Conservation (phyloP, 2,329 filamentous ascomycete genomes). For the Tolypocladium inflatum region DNA sequence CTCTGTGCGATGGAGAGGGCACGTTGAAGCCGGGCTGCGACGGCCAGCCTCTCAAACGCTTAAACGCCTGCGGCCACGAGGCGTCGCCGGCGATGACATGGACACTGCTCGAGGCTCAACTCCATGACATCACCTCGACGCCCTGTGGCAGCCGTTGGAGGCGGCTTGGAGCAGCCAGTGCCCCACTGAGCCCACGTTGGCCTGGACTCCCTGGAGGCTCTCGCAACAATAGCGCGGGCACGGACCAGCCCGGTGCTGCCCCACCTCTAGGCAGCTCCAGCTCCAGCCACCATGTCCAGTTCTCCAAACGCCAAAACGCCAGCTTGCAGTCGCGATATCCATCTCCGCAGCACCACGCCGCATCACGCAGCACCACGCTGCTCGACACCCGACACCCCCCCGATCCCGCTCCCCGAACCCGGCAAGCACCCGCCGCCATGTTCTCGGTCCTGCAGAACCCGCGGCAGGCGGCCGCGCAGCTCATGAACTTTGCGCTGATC, state of each 20-base stretch:
- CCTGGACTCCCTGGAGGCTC: not conserved
- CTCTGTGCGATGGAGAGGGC: not conserved
- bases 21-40: not conserved
- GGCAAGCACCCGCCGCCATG: slow-evolving; percentile 36
- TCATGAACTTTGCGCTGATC: slow-evolving; percentile 86
- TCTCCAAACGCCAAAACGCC: slow-evolving; percentile 9
- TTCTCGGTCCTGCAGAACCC: slow-evolving; percentile 62
- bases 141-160: not conserved
- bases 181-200: too few species aligned
- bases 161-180: not conserved
- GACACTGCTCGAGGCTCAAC: not conserved
- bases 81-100: not conserved
- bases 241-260: too few species aligned
- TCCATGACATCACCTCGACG: not conserved
- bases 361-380: slow-evolving; percentile 1
- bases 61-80: too few species aligned
- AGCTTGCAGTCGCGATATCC: slow-evolving; percentile 1
- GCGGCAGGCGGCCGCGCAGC: slow-evolving; percentile 70
- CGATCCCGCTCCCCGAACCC: not conserved
- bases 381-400: not conserved
- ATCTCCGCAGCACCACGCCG: not conserved
- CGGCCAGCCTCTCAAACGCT: not conserved
- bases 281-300: slow-evolving; percentile 20
- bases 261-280: too few species aligned
- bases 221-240: too few species aligned